These are phyloP conservation scores for Ogataea pilisensis DNA, from an alignment of 805 yeast genomes.

Conservation along the genomic window DNA sequence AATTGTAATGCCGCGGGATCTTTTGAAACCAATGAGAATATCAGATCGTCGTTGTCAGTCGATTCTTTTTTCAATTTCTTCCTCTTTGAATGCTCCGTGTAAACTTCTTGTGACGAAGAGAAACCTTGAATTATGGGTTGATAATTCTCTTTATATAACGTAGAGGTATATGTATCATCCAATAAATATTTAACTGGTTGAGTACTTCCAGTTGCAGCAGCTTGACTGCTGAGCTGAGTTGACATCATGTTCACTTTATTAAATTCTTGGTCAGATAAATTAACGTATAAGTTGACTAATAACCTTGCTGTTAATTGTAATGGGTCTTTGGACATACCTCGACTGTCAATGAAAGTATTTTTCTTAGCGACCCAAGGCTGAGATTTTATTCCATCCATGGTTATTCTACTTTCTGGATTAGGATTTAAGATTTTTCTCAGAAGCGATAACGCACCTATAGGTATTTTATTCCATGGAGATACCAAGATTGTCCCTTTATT, in stretches of 20 bases:
- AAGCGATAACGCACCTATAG: slow-evolving; percentile 45
- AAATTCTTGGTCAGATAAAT: slow-evolving; percentile 46
- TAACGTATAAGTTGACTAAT: slow-evolving; percentile 48
- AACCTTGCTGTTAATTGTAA: slow-evolving; percentile 45
- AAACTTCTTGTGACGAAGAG: slow-evolving; percentile 40
- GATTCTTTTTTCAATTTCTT: slow-evolving; percentile 25
- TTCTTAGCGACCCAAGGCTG: slow-evolving; percentile 55
- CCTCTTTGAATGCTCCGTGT: slow-evolving; percentile 35
- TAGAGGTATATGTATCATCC: slow-evolving; percentile 32
- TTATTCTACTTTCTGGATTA: slow-evolving; percentile 41
- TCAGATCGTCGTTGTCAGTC: slow-evolving; percentile 29
- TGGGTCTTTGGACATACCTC: slow-evolving; percentile 54
- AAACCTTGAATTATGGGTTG: slow-evolving; percentile 16
- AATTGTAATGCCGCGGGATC: slow-evolving; percentile 53
- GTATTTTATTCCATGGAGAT: slow-evolving; percentile 54
- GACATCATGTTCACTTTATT: slow-evolving; percentile 26
- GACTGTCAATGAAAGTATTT: slow-evolving; percentile 38
- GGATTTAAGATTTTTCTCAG: slow-evolving; percentile 50
- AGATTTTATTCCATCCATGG: slow-evolving; percentile 36
- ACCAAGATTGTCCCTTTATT: slow-evolving; percentile 43
- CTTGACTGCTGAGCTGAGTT: slow-evolving; percentile 16
- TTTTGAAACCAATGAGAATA: slow-evolving; percentile 37
- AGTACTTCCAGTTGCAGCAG: slow-evolving; percentile 30
- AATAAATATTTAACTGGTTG: slow-evolving; percentile 44
- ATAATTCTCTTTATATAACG: slow-evolving; percentile 24